phyloP scores from a whole-genome alignment of 805 yeast species.

The Clavispora fructus region DNA sequence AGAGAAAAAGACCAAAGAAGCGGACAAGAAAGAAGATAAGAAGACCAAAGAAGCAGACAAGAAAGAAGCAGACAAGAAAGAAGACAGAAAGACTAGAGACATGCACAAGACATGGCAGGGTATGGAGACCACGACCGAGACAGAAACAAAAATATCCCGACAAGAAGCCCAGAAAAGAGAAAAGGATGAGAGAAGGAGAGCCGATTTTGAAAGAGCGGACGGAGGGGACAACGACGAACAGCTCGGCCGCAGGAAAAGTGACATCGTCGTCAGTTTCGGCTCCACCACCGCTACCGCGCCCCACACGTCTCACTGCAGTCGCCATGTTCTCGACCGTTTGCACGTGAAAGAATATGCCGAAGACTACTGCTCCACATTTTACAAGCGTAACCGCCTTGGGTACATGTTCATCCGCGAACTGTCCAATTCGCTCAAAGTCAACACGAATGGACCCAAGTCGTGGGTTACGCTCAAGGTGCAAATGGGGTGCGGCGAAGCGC shows the following conservation, averaged over 20 bases:
- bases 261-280: background rate
- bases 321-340: background rate
- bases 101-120: too few species aligned
- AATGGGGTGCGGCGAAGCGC: constrained; percentile 5
- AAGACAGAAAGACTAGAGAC: too few species aligned
- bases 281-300: background rate
- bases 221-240: too few species aligned
- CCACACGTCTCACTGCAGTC: background rate
- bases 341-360: constrained; percentile 10
- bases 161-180: background rate
- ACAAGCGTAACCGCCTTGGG: constrained; percentile 27
- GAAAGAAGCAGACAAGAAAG: too few species aligned
- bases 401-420: constrained; percentile 34
- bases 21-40: too few species aligned
- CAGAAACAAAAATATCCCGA: background rate
- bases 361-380: constrained; percentile 29
- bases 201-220: too few species aligned
- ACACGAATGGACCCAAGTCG: constrained; percentile 18
- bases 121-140: too few species aligned
- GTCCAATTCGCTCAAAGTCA: constrained; percentile 23
- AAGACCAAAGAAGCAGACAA: too few species aligned
- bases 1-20: too few species aligned
- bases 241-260: background rate
- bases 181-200: background rate
- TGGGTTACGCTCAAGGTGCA: constrained; percentile 23